Percentiles rank a stretch among this genome's conserved stretches.
Conservation (phyloP, 2,329 filamentous ascomycete genomes). For the Nothomitra cinnamomea region DNA sequence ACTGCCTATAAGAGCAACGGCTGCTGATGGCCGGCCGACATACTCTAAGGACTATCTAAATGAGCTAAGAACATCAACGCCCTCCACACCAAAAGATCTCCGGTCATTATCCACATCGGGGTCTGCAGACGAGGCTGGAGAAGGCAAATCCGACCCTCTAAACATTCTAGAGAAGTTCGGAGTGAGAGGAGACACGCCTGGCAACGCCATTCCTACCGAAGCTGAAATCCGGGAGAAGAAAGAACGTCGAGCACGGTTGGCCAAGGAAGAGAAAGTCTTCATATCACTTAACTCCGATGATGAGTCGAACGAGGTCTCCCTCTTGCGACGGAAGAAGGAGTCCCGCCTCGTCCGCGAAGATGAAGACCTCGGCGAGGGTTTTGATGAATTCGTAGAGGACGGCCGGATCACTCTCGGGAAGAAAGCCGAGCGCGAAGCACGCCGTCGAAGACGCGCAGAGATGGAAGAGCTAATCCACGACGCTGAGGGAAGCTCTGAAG, state of each 20-base stretch:
- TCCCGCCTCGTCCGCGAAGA: constrained; percentile 69
- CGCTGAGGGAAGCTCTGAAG: constrained; percentile 50
- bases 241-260: constrained; percentile 66
- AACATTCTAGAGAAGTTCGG: constrained; percentile 31
- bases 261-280: constrained; percentile 52
- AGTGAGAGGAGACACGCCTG: constrained; percentile 20
- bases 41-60: constrained; percentile 80
- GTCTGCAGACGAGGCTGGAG: constrained; percentile 19
- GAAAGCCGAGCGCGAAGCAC: constrained; percentile 58
- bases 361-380: constrained; percentile 84
- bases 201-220: constrained; percentile 51
- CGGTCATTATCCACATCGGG: constrained; percentile 35
- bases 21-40: constrained; percentile 53
- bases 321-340: constrained; percentile 44
- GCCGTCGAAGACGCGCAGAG: constrained; percentile 48
- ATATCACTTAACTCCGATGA: constrained; percentile 41
- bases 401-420: constrained; percentile 61
- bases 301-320: constrained; percentile 28
- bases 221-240: constrained; percentile 85
- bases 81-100: constrained; percentile 57
- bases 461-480: constrained; percentile 73
- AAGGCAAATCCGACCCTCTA: constrained; percentile 15
- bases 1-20: constrained; percentile 39
- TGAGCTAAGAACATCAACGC: constrained; percentile 72
- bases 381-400: constrained; percentile 81